Evolutionary conservation across 2,329 filamentous ascomycete genomes (phyloP), one percentile per base, ranked within the genome.

Genomic region (Incumbomyces delicatus): DNA sequence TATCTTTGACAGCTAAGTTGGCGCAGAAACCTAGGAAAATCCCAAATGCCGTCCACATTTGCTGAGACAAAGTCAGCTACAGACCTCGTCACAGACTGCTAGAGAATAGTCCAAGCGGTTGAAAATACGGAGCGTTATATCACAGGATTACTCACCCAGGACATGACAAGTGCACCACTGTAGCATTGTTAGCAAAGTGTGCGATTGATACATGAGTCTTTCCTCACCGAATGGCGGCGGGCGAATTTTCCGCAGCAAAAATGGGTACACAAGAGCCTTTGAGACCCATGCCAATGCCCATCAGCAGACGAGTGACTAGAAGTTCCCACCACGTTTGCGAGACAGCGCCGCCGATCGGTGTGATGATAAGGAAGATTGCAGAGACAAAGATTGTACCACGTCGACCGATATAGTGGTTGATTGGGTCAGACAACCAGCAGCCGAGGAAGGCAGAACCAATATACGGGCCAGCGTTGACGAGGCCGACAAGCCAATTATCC

Each of bases 371-470:
- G 48, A 60, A 57, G 31, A 66, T 50, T 3, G 62, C 65, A 13
- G 59, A 56, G 17, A 57, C 38, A 40, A 62, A 61, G 33, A 61
- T 60, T 5, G 53, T 54, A 5, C 59, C 58, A 7, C 60, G 54
- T 33, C 60, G 57, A 12, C 59, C 60, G 5, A 61, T 43, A 40
- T 56, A 59, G 36, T 54, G 50, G 47, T 61, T 61, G 31, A 57
- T 37, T 11, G 60, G 60, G 45, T 61, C 60, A 13, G 57, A 57
- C 10, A 55, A 44, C 57, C 57, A 61, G n/a, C 57, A 57, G 39
- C 58, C 58, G 20, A 83, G 62, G 36, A 85, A 64, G 2, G 81
- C 80, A 53, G 79, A 86, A 64, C 78, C 78, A 17, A 86, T 72
- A 53, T 82, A 81, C 35, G 50, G 49, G 1, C 70, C 61, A 36